Conservation (phyloP, 176 grass and related monocot species). For the Zea luxurians region DNA sequence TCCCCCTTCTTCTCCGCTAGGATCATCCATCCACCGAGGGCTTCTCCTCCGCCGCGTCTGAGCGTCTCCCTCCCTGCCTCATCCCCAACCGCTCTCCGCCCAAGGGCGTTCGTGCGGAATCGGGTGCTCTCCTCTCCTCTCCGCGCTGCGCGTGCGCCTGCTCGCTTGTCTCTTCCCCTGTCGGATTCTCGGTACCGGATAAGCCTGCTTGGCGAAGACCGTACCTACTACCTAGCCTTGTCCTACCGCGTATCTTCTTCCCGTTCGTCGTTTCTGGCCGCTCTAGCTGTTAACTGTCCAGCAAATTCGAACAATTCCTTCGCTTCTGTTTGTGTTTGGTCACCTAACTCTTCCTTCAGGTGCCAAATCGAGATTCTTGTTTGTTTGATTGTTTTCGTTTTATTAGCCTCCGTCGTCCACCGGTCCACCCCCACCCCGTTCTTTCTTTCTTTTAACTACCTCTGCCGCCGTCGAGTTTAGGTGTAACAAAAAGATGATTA, state of each 20-base stretch:
- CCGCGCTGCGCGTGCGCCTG: not conserved
- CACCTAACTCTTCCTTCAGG: not conserved
- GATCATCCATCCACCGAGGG: not conserved
- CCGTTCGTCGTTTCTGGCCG: conserved; percentile 13
- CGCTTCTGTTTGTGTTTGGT: not conserved
- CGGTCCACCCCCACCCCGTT: no score
- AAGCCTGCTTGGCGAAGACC: conserved; percentile 14
- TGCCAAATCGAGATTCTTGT: conserved; percentile 9
- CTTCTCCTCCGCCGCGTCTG: not conserved
- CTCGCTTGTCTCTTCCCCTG: not conserved
- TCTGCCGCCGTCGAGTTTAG: not conserved
- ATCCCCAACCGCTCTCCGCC: no score
- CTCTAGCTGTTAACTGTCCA: not conserved
- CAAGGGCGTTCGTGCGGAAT: not conserved
- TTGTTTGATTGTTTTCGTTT: not conserved
- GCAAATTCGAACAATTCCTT: not conserved
- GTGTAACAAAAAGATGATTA: conserved; percentile 23
- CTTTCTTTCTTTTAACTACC: not conserved
- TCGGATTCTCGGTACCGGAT: conserved; percentile 10
- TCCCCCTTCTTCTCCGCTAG: not conserved
- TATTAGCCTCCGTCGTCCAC: not conserved
- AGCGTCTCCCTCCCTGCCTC: no score
- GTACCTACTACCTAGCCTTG: not conserved
- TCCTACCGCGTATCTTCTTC: not conserved
- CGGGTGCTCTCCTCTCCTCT: not conserved